Conservation (phyloP, 1,284 basidiomycete species). For the Sporisorium scitamineum region DNA sequence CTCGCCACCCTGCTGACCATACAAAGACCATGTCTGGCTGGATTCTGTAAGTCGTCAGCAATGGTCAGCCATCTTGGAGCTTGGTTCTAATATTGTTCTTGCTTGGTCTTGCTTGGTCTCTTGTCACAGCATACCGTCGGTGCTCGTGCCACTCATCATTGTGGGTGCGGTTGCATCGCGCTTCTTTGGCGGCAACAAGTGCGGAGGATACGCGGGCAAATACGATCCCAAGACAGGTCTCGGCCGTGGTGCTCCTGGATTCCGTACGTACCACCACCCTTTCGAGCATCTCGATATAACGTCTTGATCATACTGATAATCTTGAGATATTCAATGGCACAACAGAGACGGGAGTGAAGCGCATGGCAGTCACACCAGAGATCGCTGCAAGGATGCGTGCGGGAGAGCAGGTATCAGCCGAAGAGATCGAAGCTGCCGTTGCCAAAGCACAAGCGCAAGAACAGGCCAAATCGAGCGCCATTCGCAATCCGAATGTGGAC, state of each 20-base stretch:
- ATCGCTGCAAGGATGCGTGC: conserved; percentile 63
- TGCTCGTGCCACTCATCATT: conserved; percentile 51
- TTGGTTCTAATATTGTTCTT: not conserved
- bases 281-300: not conserved
- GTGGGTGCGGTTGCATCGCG: conserved; percentile 45
- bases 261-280: conserved; percentile 41
- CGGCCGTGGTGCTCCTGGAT: conserved; percentile 64
- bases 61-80: not conserved
- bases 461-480: conserved; percentile 23
- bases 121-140: conserved; percentile 46
- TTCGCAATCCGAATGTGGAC: conserved; percentile 52
- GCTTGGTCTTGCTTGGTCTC: not conserved
- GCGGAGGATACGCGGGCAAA: conserved; percentile 38
- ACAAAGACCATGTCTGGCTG: conserved; percentile 33
- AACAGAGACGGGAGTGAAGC: conserved; percentile 59
- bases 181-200: conserved; percentile 31
- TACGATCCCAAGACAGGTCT: conserved; percentile 65
- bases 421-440: conserved; percentile 59
- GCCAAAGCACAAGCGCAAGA: conserved; percentile 39
- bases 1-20: not conserved
- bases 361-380: conserved; percentile 60
- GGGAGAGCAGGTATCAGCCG: conserved; percentile 60
- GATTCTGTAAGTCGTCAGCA: conserved; percentile 33
- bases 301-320: conserved; percentile 26
- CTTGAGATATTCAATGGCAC: not conserved